phyloP scores from a whole-genome alignment of 2,329 filamentous ascomycete genomes.

The Anisogramma anomala region DNA sequence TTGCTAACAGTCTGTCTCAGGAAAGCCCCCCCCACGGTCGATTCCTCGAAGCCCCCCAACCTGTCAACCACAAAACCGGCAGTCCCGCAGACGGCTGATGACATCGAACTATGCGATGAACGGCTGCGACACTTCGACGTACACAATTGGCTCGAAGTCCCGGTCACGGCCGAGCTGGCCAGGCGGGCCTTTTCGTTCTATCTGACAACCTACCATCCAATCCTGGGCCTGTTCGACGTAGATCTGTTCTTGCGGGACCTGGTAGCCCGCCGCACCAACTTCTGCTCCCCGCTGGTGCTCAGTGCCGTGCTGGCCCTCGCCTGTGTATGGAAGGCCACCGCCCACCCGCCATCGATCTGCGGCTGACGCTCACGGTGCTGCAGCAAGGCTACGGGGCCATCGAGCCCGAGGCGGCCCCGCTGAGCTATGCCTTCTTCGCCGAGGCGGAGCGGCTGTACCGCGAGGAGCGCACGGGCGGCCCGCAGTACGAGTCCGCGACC shows the following conservation, averaged over 20 bases:
- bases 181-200: conserved; percentile 14
- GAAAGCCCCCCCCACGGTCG: neutral
- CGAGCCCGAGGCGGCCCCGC: neutral
- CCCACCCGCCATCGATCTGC: neutral
- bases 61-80: neutral
- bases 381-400: conserved; percentile 13
- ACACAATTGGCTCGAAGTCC: conserved; percentile 10
- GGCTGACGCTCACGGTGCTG: neutral
- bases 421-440: conserved; percentile 8
- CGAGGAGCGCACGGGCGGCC: conserved; percentile 5
- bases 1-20: neutral
- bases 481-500: conserved; percentile 5
- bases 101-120: conserved; percentile 5
- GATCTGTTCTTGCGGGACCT: conserved; percentile 17
- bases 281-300: conserved; percentile 16
- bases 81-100: neutral
- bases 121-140: conserved; percentile 10
- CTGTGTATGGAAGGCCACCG: conserved; percentile 7
- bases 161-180: conserved; percentile 8
- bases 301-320: conserved; percentile 14
- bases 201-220: conserved; percentile 13
- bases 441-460: conserved; percentile 7
- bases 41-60: neutral
- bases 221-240: conserved; percentile 15
- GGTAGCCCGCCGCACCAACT: conserved; percentile 9